Conservation (phyloP, 345 rosid genomes). For the Gossypium bickii region DNA sequence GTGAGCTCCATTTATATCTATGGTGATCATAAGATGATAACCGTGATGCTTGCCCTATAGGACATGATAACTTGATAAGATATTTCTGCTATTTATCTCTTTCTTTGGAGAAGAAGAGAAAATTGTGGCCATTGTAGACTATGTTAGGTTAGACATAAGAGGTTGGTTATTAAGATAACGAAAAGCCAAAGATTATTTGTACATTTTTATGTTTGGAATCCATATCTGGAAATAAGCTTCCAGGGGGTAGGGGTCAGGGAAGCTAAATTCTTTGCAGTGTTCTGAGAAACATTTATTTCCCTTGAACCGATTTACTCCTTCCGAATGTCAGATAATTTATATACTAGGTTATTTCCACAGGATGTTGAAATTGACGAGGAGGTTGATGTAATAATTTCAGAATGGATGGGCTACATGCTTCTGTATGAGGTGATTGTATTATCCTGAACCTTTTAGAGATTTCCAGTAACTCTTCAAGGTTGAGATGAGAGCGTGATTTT, state of each 20-base stretch:
- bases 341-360: conserved; percentile 35
- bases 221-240: not conserved
- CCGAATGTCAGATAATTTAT: conserved; percentile 9
- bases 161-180: not conserved
- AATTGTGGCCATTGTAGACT: not conserved
- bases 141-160: not conserved
- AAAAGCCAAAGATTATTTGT: not conserved
- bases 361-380: conserved; percentile 93
- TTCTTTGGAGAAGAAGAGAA: not conserved
- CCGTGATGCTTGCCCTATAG: not conserved
- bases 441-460: conserved; percentile 10
- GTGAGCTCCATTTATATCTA: not conserved
- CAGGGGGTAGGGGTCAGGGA: not conserved
- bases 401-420: conserved; percentile 99
- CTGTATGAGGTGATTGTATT: conserved; percentile 71
- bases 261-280: not conserved
- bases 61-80: not conserved
- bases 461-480: conserved; percentile 1
- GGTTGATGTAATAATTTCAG: conserved; percentile 94
- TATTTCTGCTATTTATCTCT: not conserved
- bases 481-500: not conserved
- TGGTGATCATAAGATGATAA: not conserved
- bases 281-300: not conserved
- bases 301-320: conserved; percentile 5
- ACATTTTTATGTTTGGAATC: not conserved